Evolutionary conservation across 805 yeast genomes (phyloP), one percentile per base, ranked within the genome.

Genomic region (Scheffersomyces ergatensis): DNA sequence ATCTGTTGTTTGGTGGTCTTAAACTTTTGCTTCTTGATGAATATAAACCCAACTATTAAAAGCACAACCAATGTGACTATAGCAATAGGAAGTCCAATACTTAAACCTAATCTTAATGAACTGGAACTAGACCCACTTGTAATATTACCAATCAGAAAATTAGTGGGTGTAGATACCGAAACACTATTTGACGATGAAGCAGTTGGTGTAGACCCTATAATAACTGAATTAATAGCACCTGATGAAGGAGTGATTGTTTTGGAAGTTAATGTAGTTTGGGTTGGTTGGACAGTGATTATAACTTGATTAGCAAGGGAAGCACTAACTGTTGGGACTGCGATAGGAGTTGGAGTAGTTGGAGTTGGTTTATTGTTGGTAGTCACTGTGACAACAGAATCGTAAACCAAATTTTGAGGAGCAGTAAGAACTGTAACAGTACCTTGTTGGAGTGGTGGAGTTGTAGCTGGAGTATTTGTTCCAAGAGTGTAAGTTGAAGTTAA

Each of bases 21-120:
- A 36, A 42, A 38, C 16, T 38, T 47, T 34, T 42, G 53, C 39
- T 39, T 48, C 37, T 48, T 50, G 16, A 56, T 37, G 26, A 50
- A 51, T 32, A 53, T 47, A 51, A 63, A 53, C 6, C 46, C 49
- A 13, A 54, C 49, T 8, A 48, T 35, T 17, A 44, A 55, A 30
- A 54, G 34, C 5, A 54, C 47, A 36, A 60, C 48, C 18, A 61
- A 20, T 11, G 47, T 45, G 26, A 65, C 44, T n/a, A 57, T 45
- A 14, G 62, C 65, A 36, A 60, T 45, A 21, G 63, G 65, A 37
- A 59, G 51, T 11, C 68, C 69, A 44, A 59, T 60, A 38, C 57
- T 65, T 60, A 50, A 43, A 3, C 68, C 70, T 17, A 64, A 46
- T 13, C 53, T 52, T 21, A 49, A 29, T 4, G 56, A 49, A 9